Base-by-base conservation (phyloP, 2,329 filamentous ascomycete species). In the Exophiala sp. region DNA sequence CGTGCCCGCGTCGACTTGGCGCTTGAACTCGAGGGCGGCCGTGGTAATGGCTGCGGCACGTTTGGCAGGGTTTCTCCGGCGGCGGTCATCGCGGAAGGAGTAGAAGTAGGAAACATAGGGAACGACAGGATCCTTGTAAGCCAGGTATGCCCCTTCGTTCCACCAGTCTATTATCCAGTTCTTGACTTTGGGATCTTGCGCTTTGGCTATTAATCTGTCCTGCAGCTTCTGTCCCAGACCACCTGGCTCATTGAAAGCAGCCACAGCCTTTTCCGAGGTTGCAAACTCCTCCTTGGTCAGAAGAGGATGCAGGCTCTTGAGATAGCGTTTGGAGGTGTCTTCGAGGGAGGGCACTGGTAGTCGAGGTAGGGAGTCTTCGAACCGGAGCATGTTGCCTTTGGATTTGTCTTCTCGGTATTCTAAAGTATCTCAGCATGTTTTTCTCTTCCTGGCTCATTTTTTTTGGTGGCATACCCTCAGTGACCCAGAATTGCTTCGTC, bases 31-130 rank as follows among this genome's bases (percentile, higher is more conserved):
- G 36, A 99, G 81, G 1, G 84, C 87, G 6, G 89, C 87, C 1
- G 88, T 90, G 1, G 89, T 85, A 62, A 99, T 87, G 61, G 92
- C 91, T 3, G 94, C 94, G 3, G 94, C 94, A 60, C 94, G 88
- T 80, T 95, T 95, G 59, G 88, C 86, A 0, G 94, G 94, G 71
- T 96, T 84, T 59, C 91, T 85, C 62, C 92, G 84, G 68, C 86
- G 82, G 64, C 89, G 85, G 74, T 99, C 95, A 73, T 99, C 94
- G 63, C 90, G 85, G 77, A 97, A 92, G 51, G 91, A 96, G 78
- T 99, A 99, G 78, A 99, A 99, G 82, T 99, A 99, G 73, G 90
- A 96, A 67, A 99, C 94, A 70, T 97, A 99, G 58, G 94, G 94
- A 14, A 97, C 89, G 43, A 99, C 89, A 9, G 94, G 94, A 71